A percentile compares a stretch with the other conserved stretches of the same genome.
Evolutionary conservation across 176 grass and related monocot genomes (phyloP).

Genomic region (Leersia perrieri): DNA sequence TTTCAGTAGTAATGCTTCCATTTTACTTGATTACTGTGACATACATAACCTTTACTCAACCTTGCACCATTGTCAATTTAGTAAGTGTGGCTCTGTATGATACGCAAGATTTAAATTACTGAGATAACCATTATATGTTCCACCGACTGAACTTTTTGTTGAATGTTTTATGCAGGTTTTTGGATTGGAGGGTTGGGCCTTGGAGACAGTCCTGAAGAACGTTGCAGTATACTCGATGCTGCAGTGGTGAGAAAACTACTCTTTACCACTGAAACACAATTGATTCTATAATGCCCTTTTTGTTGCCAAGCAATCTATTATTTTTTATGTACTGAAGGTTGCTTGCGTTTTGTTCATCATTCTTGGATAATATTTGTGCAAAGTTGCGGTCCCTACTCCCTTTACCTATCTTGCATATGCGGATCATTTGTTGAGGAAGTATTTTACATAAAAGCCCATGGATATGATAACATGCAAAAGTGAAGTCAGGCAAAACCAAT

Average conservation of each 20-base stretch:
- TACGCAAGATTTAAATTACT: not conserved
- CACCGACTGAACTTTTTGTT: constrained; percentile 6
- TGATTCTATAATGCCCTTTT: constrained; percentile 3
- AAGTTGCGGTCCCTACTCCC: not conserved
- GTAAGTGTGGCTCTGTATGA: not conserved
- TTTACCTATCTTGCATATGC: not conserved
- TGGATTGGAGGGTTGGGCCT: constrained; percentile 94
- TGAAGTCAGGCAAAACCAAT: not conserved
- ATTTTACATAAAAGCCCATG: not conserved
- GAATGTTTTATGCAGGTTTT: constrained; percentile 55
- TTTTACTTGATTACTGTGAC: not conserved
- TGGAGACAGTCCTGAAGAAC: constrained; percentile 83
- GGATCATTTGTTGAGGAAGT: not conserved
- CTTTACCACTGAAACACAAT: not conserved
- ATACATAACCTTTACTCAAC: not conserved
- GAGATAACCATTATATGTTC: not conserved
- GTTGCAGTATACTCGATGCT: constrained; percentile 68
- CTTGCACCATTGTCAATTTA: not conserved
- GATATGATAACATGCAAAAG: not conserved
- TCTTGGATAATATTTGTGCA: not conserved
- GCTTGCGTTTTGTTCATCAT: not conserved
- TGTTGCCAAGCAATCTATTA: not conserved
- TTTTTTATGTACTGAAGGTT: not conserved
- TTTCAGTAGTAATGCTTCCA: not conserved
- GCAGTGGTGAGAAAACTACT: constrained; percentile 58